Conservation (phyloP, 257 asterid genomes). For the Pogostemon cablin region DNA sequence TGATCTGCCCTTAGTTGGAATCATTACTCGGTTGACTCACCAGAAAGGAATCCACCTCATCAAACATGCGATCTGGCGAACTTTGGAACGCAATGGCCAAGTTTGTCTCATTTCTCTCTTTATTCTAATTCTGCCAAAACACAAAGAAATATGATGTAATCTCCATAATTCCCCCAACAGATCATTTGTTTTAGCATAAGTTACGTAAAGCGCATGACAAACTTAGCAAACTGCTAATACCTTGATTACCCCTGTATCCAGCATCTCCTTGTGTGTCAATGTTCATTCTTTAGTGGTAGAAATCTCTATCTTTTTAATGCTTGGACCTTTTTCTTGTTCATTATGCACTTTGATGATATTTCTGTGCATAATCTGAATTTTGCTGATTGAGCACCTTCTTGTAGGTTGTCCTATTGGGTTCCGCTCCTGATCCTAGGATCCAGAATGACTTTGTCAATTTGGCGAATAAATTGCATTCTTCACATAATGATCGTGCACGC, state of each 20-base stretch:
- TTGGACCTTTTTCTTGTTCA: not conserved
- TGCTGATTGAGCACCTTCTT: constrained; percentile 38
- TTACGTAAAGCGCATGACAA: not conserved
- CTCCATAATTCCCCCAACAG: constrained; percentile 1
- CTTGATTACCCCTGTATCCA: not conserved
- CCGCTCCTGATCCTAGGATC: constrained; percentile 96
- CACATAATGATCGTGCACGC: constrained; percentile 75
- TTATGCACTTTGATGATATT: constrained; percentile 23
- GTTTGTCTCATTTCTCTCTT: constrained; percentile 42
- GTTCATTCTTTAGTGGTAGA: too few relatives aligned
- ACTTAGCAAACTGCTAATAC: not conserved
- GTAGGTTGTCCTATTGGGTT: constrained; percentile 93
- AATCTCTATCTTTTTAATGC: not conserved
- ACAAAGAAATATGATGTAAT: not conserved
- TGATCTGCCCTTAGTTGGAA: constrained; percentile 86
- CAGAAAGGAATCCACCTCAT: constrained; percentile 99
- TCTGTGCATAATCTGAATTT: not conserved
- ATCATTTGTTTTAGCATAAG: not conserved
- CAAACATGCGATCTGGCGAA: constrained; percentile 94
- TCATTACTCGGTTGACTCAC: constrained; percentile 92
- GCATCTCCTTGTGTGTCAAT: too few relatives aligned
- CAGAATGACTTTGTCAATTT: constrained; percentile 87
- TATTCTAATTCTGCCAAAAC: constrained; percentile 11
- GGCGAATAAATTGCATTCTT: constrained; percentile 85
- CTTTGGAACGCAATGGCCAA: constrained; percentile 91